A percentile compares a stretch with the other conserved stretches of the same genome.
These are phyloP conservation scores for Penicillium psychrosexuale DNA, from an alignment of 2,329 filamentous ascomycete species.

Conservation along the genomic window DNA sequence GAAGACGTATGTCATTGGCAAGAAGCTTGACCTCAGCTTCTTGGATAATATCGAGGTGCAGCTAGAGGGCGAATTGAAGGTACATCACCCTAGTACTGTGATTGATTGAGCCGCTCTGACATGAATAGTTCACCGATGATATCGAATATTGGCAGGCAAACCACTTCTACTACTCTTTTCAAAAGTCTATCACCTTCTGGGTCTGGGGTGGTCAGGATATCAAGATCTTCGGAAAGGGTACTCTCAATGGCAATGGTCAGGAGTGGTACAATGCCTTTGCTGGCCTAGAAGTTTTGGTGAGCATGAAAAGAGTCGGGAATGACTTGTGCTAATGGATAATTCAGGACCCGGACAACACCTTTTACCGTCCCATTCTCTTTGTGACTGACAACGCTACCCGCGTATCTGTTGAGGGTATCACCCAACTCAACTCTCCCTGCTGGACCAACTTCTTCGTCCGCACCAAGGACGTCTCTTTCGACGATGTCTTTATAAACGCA, in stretches of 20 bases:
- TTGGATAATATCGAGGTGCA: constrained; percentile 57
- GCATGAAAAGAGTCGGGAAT: background rate
- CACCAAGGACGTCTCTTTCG: constrained; percentile 54
- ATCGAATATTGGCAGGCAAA: constrained; percentile 51
- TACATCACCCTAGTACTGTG: constrained; percentile 9
- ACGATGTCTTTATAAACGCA: constrained; percentile 55
- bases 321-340: background rate
- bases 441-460: constrained; percentile 63
- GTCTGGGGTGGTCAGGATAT: constrained; percentile 62
- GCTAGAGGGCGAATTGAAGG: constrained; percentile 57
- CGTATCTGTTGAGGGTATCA: constrained; percentile 56
- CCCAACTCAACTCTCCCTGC: constrained; percentile 60
- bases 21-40: constrained; percentile 58
- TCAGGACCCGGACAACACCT: constrained; percentile 53
- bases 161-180: constrained; percentile 51
- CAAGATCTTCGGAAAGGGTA: constrained; percentile 57
- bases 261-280: constrained; percentile 52
- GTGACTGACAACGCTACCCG: constrained; percentile 61
- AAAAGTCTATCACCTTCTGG: constrained; percentile 60
- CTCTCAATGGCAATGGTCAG: constrained; percentile 56
- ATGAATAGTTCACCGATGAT: constrained; percentile 44
- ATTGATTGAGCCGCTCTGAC: constrained; percentile 6
- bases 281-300: constrained; percentile 38
- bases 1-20: constrained; percentile 57
- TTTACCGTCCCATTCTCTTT: constrained; percentile 59